A percentile compares a stretch with the other conserved stretches of the same genome.
These are phyloP conservation scores for Fusarium nelsonii DNA, from an alignment of 2,329 filamentous ascomycete species.

Conservation along the genomic window DNA sequence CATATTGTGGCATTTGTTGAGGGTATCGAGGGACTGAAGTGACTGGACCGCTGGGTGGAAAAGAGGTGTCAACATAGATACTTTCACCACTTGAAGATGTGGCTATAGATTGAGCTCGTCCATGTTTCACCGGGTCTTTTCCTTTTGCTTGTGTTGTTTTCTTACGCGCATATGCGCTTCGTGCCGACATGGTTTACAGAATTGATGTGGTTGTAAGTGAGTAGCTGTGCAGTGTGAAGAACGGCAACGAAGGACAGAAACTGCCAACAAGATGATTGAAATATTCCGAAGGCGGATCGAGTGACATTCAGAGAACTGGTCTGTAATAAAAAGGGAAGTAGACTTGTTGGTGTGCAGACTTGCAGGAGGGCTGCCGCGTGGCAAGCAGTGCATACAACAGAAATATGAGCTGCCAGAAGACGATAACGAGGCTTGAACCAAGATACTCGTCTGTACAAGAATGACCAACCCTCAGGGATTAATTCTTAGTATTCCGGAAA, in stretches of 20 bases:
- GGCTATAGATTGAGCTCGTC: slow-evolving; percentile 53
- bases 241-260: not conserved
- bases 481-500: not conserved
- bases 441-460: not conserved
- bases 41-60: slow-evolving; percentile 53
- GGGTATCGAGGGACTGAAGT: slow-evolving; percentile 60
- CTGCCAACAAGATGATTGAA: not conserved
- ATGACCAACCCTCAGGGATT: not conserved
- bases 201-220: slow-evolving; percentile 1
- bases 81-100: slow-evolving; percentile 58
- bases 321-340: not conserved
- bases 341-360: slow-evolving; percentile 5
- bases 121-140: slow-evolving; percentile 42
- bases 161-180: slow-evolving; percentile 70
- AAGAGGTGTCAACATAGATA: slow-evolving; percentile 54
- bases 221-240: not conserved
- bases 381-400: not conserved
- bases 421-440: not conserved
- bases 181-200: slow-evolving; percentile 63
- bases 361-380: slow-evolving; percentile 2
- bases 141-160: slow-evolving; percentile 65
- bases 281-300: not conserved
- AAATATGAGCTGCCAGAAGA: not conserved
- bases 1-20: slow-evolving; percentile 36
- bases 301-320: not conserved